Base-by-base conservation (phyloP, 768 basidiomycete species). In the Pisolithus microcarpus region DNA sequence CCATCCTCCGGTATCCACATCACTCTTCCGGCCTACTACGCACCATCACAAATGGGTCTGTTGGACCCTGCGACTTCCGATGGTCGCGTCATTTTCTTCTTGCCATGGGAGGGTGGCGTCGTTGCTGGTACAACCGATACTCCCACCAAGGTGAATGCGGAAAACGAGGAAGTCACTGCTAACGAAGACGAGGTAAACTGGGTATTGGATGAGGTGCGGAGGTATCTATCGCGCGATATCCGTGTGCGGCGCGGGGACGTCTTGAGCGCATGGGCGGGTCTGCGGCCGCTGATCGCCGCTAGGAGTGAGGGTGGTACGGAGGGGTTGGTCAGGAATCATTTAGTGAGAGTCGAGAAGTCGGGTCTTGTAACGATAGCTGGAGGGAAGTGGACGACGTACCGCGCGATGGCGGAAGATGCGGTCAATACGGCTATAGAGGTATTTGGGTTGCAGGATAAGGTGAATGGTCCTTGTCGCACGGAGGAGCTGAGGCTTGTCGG, bases 371-470 rank as follows among this genome's bases (percentile, higher is more conserved):
- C 94, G 26, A 92, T 97, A 59, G 92, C 91, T 2, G 95, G 95
- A 16, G 95, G 95, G 5, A 99, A 99, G 69, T 99, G 95, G 95
- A 99, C 95, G 52, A 97, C 95, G 44, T 99, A 97, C 72, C 75
- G 89, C 45, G 85, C 84, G 30, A 96, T 98, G 95, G 92, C 95
- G 21, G 78, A 92, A 72, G 95, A 98, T 72, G 87, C 92, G 0
- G 85, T 97, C 42, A 88, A 97, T 67, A 74, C 76, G 52, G 94
- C 95, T 10, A 76, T 97, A 53, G 78, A 87, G 66, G 78, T 78
- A 38, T 96, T 89, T 71, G 75, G 71, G 26, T 71, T 98, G 50
- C 71, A 79, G 61, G 70, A 71, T 0, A 75, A 67, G 51, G 75
- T 71, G 18, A 78, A 65, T 61, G 78, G 72, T 24, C 79, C 75